Evolutionary conservation across 805 yeast genomes (phyloP).

Genomic region (Metschnikowia lochheadii): DNA sequence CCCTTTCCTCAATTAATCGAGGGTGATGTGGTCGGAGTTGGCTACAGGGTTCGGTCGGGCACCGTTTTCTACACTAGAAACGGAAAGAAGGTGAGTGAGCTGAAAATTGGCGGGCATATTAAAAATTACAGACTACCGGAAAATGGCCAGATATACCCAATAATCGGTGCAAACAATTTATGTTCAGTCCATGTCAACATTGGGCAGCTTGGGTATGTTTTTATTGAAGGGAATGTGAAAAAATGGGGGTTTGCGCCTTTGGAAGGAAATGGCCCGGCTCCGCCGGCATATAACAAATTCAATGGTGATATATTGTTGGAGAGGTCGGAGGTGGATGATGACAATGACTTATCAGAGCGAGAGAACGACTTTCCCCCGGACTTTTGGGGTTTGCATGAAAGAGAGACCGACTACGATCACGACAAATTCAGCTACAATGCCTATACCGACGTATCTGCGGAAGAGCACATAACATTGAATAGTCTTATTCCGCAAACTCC

Average conservation of each 20-base stretch:
- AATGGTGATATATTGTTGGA: constrained; percentile 76
- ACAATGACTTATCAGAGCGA: constrained; percentile 40
- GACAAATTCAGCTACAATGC: constrained; percentile 38
- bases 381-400: constrained; percentile 42
- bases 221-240: constrained; percentile 87
- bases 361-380: constrained; percentile 55
- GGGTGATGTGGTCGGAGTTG: constrained; percentile 93
- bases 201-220: constrained; percentile 88
- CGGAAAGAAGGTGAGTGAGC: constrained; percentile 83
- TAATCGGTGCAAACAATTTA: constrained; percentile 77
- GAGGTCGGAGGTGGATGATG: constrained; percentile 52
- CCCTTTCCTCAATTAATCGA: constrained; percentile 58
- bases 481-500: constrained; percentile 36
- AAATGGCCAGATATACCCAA: constrained; percentile 66
- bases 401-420: constrained; percentile 15
- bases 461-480: constrained; percentile 40
- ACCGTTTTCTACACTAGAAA: constrained; percentile 91
- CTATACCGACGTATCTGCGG: constrained; percentile 35
- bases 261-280: constrained; percentile 85
- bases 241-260: constrained; percentile 95
- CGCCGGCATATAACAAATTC: constrained; percentile 85
- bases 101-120: constrained; percentile 74
- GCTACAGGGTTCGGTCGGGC: constrained; percentile 77
- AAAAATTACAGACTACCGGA: constrained; percentile 58
- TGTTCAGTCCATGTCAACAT: constrained; percentile 84